These are phyloP conservation scores for Pseudonitzschia pungens DNA, from an alignment of 108 stramenopile genomes.

Conservation along the genomic window DNA sequence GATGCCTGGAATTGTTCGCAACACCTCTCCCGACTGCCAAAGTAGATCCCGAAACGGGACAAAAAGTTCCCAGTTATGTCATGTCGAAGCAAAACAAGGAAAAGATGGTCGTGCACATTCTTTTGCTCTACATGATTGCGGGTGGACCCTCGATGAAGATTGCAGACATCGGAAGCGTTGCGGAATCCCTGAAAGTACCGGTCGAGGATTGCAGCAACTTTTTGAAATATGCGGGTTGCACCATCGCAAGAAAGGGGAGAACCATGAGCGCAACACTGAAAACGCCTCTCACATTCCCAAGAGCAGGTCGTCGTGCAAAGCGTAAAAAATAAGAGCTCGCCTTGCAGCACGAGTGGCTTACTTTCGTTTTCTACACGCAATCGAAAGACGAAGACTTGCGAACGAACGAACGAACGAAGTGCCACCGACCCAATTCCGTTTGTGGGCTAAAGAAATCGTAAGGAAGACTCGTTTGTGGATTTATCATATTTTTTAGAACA, in stretches of 20 bases:
- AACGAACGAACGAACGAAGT: no score
- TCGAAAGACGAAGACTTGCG: no score
- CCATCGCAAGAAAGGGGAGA: constrained; percentile 45
- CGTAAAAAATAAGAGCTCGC: not conserved
- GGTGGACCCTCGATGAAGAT: constrained; percentile 59
- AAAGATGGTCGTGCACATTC: constrained; percentile 54
- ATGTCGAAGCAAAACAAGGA: constrained; percentile 59
- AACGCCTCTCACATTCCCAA: constrained; percentile 73
- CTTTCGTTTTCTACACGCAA: no score
- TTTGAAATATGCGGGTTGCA: constrained; percentile 78
- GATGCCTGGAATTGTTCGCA: constrained; percentile 64
- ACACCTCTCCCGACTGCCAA: constrained; percentile 33
- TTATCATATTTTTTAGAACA: no score
- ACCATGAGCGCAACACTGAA: constrained; percentile 48
- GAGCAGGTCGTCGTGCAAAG: constrained; percentile 25
- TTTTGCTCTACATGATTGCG: constrained; percentile 73
- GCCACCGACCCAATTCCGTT: no score
- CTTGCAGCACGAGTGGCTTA: not conserved
- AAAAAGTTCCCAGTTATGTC: constrained; percentile 38
- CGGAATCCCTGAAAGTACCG: constrained; percentile 65
- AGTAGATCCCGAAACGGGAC: constrained; percentile 9
- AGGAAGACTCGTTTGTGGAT: no score
- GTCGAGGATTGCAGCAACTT: constrained; percentile 43
- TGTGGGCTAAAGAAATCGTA: no score
- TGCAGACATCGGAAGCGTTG: constrained; percentile 49